Base-by-base conservation (phyloP, 2,329 filamentous ascomycete genomes). In the Fusarium sp. region DNA sequence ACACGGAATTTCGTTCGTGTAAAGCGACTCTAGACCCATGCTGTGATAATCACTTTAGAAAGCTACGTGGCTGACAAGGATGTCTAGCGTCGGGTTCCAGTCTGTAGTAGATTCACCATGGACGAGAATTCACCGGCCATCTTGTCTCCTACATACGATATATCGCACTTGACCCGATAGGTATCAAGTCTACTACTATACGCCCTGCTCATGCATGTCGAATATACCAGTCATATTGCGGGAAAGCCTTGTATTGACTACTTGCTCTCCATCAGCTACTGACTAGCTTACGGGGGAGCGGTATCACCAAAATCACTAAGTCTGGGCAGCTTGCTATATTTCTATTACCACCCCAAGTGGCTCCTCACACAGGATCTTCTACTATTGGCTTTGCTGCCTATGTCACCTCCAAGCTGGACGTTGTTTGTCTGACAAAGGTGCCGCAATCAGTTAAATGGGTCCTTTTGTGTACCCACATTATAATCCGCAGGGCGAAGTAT, bases 381-480 rank as follows among this genome's bases (percentile, higher is more conserved):
- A 20, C 30, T 46, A 57, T 55, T 65, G 52, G 59, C 34, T 34
- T 30, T 40, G 52, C 30, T 41, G 24, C 48, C 25, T 42, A 27
- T 57, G 40, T 32, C 44, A 25, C 22, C 47, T 57, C 27, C 6
- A 7, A 52, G 49, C 49, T 41, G 24, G 18, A 52, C 40, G 49
- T 40, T 30, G 27, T 41, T 29, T 45, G 46, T 37, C 20, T 45
- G 16, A 25, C 40, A 37, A 44, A 51, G 42, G 20, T 68, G 47
- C 27, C 48, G 34, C 37, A 48, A 30, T 45, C 14, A n/a, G 34
- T 37, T n/a, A n/a, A 41, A 51, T 52, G 32, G 34, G 27, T 24
- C n/a, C 45, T 27, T 41, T 52, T 49, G 68, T 61, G 52, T 22
- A 57, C 68, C 48, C 44, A 65, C 24, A 44, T 46, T 49, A 37